A percentile compares a stretch with the other conserved stretches of the same genome.
Conservation (phyloP, 2,329 filamentous ascomycete species). For the Ceratocystis cacaofunesta region DNA sequence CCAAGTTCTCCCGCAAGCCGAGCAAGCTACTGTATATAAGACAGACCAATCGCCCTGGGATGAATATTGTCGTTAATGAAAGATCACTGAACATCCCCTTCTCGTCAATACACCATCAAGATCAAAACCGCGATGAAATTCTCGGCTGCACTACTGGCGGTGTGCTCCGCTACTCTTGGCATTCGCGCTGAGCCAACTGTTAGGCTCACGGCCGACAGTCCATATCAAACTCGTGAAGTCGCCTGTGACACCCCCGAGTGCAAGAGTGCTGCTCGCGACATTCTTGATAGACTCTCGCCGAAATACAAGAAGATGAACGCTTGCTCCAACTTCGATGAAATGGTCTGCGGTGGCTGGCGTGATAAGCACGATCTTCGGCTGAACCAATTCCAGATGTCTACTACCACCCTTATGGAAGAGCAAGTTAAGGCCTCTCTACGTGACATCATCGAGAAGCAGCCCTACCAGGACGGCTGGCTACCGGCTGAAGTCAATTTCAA, state of each 20-base stretch:
- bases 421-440: constrained; percentile 43
- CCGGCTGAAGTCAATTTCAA: constrained; percentile 30
- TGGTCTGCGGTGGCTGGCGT: constrained; percentile 53
- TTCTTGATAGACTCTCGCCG: constrained; percentile 22
- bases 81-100: background rate
- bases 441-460: constrained; percentile 43
- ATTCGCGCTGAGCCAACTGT: background rate
- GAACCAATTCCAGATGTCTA: constrained; percentile 47
- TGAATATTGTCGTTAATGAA: background rate
- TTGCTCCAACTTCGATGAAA: constrained; percentile 53
- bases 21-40: background rate
- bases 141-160: background rate
- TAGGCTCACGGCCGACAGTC: background rate
- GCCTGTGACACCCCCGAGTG: constrained; percentile 22
- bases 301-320: constrained; percentile 49
- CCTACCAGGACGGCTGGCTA: constrained; percentile 29
- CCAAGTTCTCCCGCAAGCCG: background rate
- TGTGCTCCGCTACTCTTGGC: background rate
- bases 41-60: background rate
- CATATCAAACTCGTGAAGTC: background rate
- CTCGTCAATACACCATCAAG: too few species aligned
- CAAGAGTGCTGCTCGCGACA: constrained; percentile 23
- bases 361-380: constrained; percentile 48
- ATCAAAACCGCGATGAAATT: background rate
- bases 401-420: constrained; percentile 46